Evolutionary conservation across 2,329 filamentous ascomycete genomes (phyloP).

Genomic region (Diaporthe sp.): DNA sequence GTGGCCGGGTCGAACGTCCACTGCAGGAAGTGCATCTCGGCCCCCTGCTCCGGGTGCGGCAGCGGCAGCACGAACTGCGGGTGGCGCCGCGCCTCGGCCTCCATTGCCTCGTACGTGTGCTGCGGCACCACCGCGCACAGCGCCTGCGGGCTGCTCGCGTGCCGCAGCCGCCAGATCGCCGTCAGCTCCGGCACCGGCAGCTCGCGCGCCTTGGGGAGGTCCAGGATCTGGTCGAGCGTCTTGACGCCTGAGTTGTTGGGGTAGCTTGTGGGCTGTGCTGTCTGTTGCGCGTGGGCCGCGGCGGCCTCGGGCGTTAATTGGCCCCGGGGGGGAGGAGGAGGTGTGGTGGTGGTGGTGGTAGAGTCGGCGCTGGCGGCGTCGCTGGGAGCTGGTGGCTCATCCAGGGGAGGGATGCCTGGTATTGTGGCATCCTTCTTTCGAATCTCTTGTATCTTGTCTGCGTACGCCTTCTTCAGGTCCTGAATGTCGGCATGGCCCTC

Average conservation of each 20-base stretch:
- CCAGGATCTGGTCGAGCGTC: constrained; percentile 70
- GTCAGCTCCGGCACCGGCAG: constrained; percentile 87
- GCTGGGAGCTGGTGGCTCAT: not conserved
- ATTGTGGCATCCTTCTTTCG: constrained; percentile 74
- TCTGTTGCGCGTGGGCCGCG: constrained; percentile 46
- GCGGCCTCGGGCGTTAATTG: constrained; percentile 46
- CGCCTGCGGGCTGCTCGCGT: constrained; percentile 78
- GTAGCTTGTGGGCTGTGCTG: constrained; percentile 42
- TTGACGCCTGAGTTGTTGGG: constrained; percentile 51
- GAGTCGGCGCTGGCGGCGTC: not conserved
- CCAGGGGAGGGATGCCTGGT: constrained; percentile 42
- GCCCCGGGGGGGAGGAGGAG: constrained; percentile 33
- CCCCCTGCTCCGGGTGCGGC: constrained; percentile 75
- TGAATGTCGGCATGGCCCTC: constrained; percentile 79
- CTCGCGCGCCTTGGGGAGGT: constrained; percentile 80
- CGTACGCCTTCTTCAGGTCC: constrained; percentile 84
- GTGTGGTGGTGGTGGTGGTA: constrained; percentile 40
- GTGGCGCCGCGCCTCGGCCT: constrained; percentile 76
- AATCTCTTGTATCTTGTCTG: constrained; percentile 82
- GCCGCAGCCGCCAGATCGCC: constrained; percentile 89
- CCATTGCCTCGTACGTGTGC: constrained; percentile 80
- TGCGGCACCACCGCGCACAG: constrained; percentile 88
- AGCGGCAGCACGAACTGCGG: constrained; percentile 94
- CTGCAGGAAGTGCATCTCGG: constrained; percentile 96
- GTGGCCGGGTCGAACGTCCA: constrained; percentile 86